These are phyloP conservation scores for Entoloma clypeatum DNA, from an alignment of 1,284 basidiomycete species.

Conservation along the genomic window DNA sequence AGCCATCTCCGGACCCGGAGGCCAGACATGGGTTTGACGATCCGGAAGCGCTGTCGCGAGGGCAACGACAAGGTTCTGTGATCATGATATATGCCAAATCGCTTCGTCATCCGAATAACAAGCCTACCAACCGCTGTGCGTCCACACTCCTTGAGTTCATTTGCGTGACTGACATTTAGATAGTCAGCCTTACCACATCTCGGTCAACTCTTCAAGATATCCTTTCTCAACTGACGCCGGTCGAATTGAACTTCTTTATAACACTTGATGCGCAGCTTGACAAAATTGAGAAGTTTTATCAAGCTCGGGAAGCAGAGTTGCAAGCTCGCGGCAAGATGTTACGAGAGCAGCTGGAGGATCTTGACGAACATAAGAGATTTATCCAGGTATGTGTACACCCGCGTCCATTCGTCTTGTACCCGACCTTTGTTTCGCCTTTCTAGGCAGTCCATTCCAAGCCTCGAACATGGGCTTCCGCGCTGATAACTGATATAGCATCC, in stretches of 20 bases:
- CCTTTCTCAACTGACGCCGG: constrained; percentile 48
- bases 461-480: constrained; percentile 7
- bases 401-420: constrained; percentile 1
- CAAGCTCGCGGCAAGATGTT: constrained; percentile 47
- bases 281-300: constrained; percentile 83
- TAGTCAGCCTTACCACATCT: constrained; percentile 25
- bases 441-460: constrained; percentile 24
- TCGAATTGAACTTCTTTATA: constrained; percentile 71
- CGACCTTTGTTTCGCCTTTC: background rate
- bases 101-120: too few species aligned
- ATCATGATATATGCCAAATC: too few species aligned
- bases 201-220: constrained; percentile 50
- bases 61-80: too few species aligned
- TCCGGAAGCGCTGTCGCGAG: too few species aligned
- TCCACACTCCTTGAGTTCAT: background rate
- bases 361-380: constrained; percentile 63
- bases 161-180: background rate
- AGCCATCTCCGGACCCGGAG: background rate
- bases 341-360: constrained; percentile 69
- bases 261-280: constrained; percentile 72
- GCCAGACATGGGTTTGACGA: too few species aligned
- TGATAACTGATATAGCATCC: constrained; percentile 8
- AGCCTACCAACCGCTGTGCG: too few species aligned
- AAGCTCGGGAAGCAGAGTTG: constrained; percentile 70
- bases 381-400: constrained; percentile 48